Percentiles rank a stretch among this genome's conserved stretches.
Conservation (phyloP, 176 grass and related monocot genomes). For the Canna indica region DNA sequence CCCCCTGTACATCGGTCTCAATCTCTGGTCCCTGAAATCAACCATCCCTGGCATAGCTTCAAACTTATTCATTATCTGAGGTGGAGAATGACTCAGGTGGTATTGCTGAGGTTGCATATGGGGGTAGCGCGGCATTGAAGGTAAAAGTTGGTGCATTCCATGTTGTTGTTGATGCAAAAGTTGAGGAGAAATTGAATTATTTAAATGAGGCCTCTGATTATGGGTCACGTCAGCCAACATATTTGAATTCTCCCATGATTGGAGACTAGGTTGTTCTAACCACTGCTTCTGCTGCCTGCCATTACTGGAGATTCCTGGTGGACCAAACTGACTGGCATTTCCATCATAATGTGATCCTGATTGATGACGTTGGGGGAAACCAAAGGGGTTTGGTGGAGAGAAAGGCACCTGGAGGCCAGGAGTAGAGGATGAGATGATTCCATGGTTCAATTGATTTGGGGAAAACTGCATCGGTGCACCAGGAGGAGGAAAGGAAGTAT, state of each 20-base stretch:
- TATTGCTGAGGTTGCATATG: conserved; percentile 33
- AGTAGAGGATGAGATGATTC: conserved; percentile 36
- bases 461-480: conserved; percentile 30
- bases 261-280: conserved; percentile 21
- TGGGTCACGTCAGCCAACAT: conserved; percentile 29
- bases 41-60: conserved; percentile 29
- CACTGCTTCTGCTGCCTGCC: conserved; percentile 28
- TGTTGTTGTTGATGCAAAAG: conserved; percentile 28
- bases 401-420: conserved; percentile 27
- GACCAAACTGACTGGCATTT: conserved; percentile 13
- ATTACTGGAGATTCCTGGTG: conserved; percentile 15
- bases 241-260: conserved; percentile 17
- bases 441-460: conserved; percentile 31
- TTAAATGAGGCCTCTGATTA: conserved; percentile 29
- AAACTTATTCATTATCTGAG: conserved; percentile 42
- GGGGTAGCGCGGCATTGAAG: conserved; percentile 22
- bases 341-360: conserved; percentile 33
- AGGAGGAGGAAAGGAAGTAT: conserved; percentile 35
- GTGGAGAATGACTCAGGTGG: conserved; percentile 24
- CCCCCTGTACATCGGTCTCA: conserved; percentile 33
- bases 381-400: conserved; percentile 36
- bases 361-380: conserved; percentile 23
- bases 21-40: conserved; percentile 51
- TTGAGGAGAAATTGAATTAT: conserved; percentile 31
- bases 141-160: conserved; percentile 35